Base-by-base conservation (phyloP, 441 rosid genomes). In the Arabidopsis hybrid region DNA sequence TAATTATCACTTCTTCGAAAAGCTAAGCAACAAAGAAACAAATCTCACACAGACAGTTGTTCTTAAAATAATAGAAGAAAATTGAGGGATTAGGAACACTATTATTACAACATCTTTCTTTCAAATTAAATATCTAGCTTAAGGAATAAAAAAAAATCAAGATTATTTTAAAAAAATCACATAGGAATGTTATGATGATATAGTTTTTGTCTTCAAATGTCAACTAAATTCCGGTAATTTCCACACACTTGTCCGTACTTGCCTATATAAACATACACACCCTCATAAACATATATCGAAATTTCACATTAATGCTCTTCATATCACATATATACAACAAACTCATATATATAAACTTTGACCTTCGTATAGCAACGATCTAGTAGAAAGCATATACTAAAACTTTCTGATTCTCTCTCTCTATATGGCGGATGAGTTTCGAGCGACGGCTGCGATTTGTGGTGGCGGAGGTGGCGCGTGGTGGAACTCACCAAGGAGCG, bases 351-450 rank as follows among this genome's bases (percentile, higher is more conserved):
- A 46, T 55, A 73, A 45, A 10, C 69, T 51, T 61, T 73, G 66
- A 67, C 60, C 65, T 52, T 40, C 6, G 3, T 21, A 58, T 69
- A 2, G 65, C 50, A 57, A 58, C 61, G 12, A 39, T 51, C 38
- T 9, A 39, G 8, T 43, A 18, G 61, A 58, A 61, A 35, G 4
- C 68, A 69, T 31, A 63, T 35, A 55, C 3, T 17, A 14, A 38
- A 40, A 11, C 0, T 57, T 51, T 60, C 55, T 73, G 51, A 49
- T 21, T 49, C 53, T 17, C 9, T 45, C 56, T 55, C 14, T 53
- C 31, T 47, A 39, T 43, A 93, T 93, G 97, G 97, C 92, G 11
- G 98, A 93, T 70, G 97, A 93, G 47, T 91, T 89, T 81, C 89
- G 65, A 71, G 71, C 84, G 52, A 83, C 75, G 51, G 55, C 85